A percentile compares a stretch with the other conserved stretches of the same genome.
Conservation (phyloP, 2,329 filamentous ascomycete genomes). For the Colletotrichum noveboracense region DNA sequence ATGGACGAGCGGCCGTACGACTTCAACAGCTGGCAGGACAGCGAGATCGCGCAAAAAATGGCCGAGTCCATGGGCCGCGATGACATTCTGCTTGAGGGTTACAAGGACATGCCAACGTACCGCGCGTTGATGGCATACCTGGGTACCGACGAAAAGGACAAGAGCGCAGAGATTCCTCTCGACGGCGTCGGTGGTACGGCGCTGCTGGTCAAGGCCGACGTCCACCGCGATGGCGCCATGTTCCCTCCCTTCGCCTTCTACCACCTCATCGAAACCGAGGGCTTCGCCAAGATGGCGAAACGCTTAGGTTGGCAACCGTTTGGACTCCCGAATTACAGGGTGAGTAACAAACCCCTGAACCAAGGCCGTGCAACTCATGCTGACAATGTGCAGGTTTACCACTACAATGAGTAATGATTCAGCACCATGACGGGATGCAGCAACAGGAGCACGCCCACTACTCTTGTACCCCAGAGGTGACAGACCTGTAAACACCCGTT, state of each 20-base stretch:
- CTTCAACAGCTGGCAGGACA: slow-evolving; percentile 98
- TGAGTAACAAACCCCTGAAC: slow-evolving; percentile 47
- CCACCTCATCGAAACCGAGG: slow-evolving; percentile 96
- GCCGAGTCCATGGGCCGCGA: slow-evolving; percentile 84
- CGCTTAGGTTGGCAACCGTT: slow-evolving; percentile 84
- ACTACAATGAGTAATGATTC: slow-evolving; percentile 78
- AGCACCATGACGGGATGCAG: neutral
- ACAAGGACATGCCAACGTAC: slow-evolving; percentile 91
- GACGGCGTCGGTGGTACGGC: slow-evolving; percentile 96
- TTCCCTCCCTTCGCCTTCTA: slow-evolving; percentile 97
- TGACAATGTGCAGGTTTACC: slow-evolving; percentile 69
- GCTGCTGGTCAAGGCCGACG: slow-evolving; percentile 92
- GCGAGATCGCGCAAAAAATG: slow-evolving; percentile 76
- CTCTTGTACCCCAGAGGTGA: neutral
- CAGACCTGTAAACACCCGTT: neutral
- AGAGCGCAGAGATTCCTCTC: slow-evolving; percentile 70
- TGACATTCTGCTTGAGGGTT: slow-evolving; percentile 92
- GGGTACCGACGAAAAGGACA: slow-evolving; percentile 61
- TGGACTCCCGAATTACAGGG: slow-evolving; percentile 97
- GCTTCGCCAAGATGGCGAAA: slow-evolving; percentile 96
- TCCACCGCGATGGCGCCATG: slow-evolving; percentile 97
- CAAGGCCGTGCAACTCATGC: neutral
- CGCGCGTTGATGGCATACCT: slow-evolving; percentile 90
- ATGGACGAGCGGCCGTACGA: slow-evolving; percentile 87
- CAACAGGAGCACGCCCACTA: neutral